These are phyloP conservation scores for Vitis hybrid DNA, from an alignment of 177 flowering plant species.

Conservation along the genomic window DNA sequence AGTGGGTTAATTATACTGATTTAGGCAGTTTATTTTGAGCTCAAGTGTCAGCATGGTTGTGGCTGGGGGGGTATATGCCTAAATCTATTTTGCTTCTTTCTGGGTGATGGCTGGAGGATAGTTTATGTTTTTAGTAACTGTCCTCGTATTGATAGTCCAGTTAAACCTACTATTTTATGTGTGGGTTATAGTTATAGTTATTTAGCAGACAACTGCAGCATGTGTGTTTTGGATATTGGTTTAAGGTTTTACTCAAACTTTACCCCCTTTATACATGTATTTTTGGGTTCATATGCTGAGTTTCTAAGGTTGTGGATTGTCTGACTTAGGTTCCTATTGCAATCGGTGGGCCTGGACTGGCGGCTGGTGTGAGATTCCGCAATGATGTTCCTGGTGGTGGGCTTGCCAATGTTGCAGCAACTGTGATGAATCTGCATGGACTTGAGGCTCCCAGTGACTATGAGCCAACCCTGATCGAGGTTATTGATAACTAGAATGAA, in stretches of 20 bases:
- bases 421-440: constrained; percentile 95
- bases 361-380: constrained; percentile 78
- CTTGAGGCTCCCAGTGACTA: constrained; percentile 90
- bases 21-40: no score
- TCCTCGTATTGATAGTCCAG: no score
- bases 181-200: neutral
- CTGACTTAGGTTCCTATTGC: constrained; percentile 82
- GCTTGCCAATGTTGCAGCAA: constrained; percentile 96
- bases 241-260: neutral
- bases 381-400: constrained; percentile 76
- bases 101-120: no score
- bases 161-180: no score
- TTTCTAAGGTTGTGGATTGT: neutral
- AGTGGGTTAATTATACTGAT: no score
- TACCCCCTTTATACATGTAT: neutral
- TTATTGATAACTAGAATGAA: constrained; percentile 49
- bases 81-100: no score
- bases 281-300: neutral
- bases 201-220: neutral
- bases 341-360: constrained; percentile 95
- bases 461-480: constrained; percentile 88
- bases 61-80: no score
- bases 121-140: no score
- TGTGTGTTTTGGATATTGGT: neutral
- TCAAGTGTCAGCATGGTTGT: no score